These are phyloP conservation scores for Aspergillus piperis DNA, from an alignment of 2,329 filamentous ascomycete genomes.

Conservation along the genomic window DNA sequence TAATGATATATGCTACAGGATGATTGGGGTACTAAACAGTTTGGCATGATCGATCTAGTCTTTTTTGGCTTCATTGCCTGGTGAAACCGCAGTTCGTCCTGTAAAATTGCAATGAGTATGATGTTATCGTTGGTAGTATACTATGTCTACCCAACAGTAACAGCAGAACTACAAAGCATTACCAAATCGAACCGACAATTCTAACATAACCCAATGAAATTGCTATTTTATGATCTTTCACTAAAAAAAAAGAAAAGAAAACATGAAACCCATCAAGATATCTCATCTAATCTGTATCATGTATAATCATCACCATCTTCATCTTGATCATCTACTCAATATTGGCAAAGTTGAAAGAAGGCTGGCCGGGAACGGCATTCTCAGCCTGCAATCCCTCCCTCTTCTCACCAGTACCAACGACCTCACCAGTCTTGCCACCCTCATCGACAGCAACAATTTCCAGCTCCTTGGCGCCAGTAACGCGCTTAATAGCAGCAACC, in stretches of 20 bases:
- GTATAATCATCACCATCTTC: too few relatives aligned
- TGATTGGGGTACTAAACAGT: not conserved
- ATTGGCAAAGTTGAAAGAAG: conserved; percentile 85
- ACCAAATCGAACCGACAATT: not conserved
- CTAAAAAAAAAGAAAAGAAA: not conserved
- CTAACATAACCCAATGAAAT: conserved; percentile 10
- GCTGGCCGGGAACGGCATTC: conserved; percentile 76
- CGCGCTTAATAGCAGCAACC: conserved; percentile 75
- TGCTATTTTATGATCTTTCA: conserved; percentile 11
- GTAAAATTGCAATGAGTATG: not conserved
- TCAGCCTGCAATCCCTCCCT: conserved; percentile 66
- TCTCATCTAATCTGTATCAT: not conserved
- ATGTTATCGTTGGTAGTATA: too few relatives aligned
- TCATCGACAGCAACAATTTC: conserved; percentile 71
- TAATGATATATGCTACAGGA: not conserved
- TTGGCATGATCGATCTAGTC: not conserved
- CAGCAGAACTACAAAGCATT: not conserved
- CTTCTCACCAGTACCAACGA: conserved; percentile 53
- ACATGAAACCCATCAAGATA: not conserved
- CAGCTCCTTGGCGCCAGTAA: conserved; percentile 68
- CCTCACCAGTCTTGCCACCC: conserved; percentile 52
- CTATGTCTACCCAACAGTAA: too few relatives aligned
- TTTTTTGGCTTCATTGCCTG: too few relatives aligned
- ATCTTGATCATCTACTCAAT: conserved; percentile 46
- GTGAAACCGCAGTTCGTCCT: too few relatives aligned